A percentile compares a stretch with the other conserved stretches of the same genome.
Conservation (phyloP, 2,329 filamentous ascomycete genomes). For the Colletotrichum horii region DNA sequence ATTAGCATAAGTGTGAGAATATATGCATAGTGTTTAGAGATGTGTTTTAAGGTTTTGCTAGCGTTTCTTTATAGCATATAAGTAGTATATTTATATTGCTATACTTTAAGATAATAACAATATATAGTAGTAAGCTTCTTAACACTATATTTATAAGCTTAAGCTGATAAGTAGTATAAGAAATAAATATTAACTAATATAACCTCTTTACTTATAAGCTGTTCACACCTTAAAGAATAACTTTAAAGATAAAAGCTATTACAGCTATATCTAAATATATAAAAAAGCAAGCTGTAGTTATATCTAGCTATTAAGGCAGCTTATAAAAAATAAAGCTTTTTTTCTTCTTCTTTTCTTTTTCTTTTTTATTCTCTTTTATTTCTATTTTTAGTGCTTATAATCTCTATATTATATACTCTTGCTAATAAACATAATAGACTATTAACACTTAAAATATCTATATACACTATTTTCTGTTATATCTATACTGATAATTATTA, state of each 20-base stretch:
- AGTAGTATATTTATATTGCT: neutral
- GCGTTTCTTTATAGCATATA: neutral
- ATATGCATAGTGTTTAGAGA: neutral
- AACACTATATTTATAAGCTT: neutral
- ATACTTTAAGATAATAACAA: neutral
- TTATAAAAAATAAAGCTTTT: neutral
- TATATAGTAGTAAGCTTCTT: neutral
- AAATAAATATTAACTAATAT: neutral
- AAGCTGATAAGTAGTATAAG: neutral
- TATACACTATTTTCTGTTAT: neutral
- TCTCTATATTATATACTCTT: neutral
- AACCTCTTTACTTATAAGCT: neutral
- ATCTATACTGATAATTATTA: neutral
- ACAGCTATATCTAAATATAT: neutral
- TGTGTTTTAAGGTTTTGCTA: neutral
- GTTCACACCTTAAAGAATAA: neutral
- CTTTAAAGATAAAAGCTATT: neutral
- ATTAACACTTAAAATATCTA: neutral
- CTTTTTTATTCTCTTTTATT: no score
- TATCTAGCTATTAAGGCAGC: neutral
- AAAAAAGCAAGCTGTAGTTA: neutral
- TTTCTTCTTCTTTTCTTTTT: neutral
- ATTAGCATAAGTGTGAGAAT: neutral
- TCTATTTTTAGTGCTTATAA: neutral
- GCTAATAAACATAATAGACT: neutral